Base-by-base conservation (phyloP, 2,329 filamentous ascomycete genomes). In the Hysterium pulicare region DNA sequence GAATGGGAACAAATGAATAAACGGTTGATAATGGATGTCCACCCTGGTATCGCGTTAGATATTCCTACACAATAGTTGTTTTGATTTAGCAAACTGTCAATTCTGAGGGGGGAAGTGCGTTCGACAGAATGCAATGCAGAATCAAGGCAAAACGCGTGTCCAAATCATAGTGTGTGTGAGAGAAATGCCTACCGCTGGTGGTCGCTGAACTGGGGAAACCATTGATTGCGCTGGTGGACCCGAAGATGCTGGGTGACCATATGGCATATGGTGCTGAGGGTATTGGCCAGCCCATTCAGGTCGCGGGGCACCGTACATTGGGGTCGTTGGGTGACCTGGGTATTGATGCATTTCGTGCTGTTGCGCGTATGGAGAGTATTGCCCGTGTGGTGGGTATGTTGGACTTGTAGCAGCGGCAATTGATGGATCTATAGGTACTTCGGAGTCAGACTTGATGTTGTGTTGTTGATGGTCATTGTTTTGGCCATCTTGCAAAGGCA, bases 341-440 rank as follows among this genome's bases (percentile, higher is more conserved):
- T 90, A 89, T 59, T 94, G 87, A 59, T 83, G 76, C 86, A 95
- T 93, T 57, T 95, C 87, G 76, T 90, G 85, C 53, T 84, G 84
- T 44, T 86, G 82, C 45, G 82, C 82, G 71, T 96, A 96, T 26
- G 90, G 88, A 57, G 90, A 91, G 70, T 95, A 94, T 67, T 86
- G 83, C 67, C 77, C 74, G 51, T 82, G 80, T 52, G 89, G 86
- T 58, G 87, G 81, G 68, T 95, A 96, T 60, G 88, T 90, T 47
- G 91, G 90, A 78, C 89, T 95, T 65, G 89, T 87, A 61, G 87
- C 84, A 69, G 90, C 86, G 71, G 90, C 87, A 69, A 96, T 95
- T 70, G 90, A 94, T 64, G 90, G 90, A 94, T 96, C 91, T 96
- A 95, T 90, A 85, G 89, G 89, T 77, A 94, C 83, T 83, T 89